Evolutionary conservation across 148 eudicot genomes (phyloP).

Genomic region (Rhododendron ovatum): DNA sequence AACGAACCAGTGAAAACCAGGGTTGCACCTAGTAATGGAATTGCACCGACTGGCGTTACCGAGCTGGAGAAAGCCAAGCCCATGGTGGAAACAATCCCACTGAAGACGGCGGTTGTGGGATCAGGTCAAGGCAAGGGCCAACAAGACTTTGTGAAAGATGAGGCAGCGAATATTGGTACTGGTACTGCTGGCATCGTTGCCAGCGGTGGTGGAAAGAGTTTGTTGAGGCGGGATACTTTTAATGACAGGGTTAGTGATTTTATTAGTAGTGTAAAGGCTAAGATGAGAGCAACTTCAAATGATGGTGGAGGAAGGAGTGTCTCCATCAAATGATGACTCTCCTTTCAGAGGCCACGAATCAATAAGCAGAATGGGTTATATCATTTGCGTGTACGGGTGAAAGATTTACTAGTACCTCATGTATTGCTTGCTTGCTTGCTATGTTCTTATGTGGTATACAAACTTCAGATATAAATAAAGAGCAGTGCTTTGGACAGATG

Average conservation of each 20-base stretch:
- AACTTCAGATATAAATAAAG: background rate
- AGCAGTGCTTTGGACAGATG: background rate
- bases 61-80: slow-evolving; percentile 1
- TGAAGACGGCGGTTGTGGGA: background rate
- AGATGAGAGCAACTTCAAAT: slow-evolving; percentile 18
- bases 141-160: background rate
- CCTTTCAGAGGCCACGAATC: background rate
- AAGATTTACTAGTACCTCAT: background rate
- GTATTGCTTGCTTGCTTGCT: background rate
- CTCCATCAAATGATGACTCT: background rate
- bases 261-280: slow-evolving; percentile 24
- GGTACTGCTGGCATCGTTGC: background rate
- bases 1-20: background rate
- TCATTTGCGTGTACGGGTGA: background rate
- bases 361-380: background rate
- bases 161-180: slow-evolving; percentile 20
- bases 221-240: slow-evolving; percentile 23
- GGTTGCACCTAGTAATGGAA: background rate
- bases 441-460: background rate
- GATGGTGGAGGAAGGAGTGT: slow-evolving; percentile 3
- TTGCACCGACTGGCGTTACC: background rate
- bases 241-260: slow-evolving; percentile 24
- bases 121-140: background rate
- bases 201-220: background rate
- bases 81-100: background rate